Conservation (phyloP, 257 asterid genomes). For the Nicotiana undulata region DNA sequence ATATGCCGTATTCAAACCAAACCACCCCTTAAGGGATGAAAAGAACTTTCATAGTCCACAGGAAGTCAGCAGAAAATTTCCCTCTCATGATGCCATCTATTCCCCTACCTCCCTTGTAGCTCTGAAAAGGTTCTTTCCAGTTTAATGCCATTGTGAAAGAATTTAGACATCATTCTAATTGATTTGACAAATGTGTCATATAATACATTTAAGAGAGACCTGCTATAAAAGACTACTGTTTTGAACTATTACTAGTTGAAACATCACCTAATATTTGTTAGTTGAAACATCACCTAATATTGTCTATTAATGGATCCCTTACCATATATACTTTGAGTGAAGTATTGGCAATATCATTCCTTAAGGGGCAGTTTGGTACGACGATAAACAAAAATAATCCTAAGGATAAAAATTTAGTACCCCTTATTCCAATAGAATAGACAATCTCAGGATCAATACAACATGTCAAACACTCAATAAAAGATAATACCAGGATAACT, state of each 20-base stretch:
- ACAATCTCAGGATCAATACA: too few relatives aligned
- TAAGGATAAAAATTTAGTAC: too few relatives aligned
- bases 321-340: neutral
- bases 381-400: too few relatives aligned
- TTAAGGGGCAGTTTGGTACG: neutral
- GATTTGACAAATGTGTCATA: neutral
- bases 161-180: conserved; percentile 1
- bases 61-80: neutral
- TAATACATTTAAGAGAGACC: conserved; percentile 1
- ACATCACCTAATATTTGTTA: neutral
- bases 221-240: neutral
- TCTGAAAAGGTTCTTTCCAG: neutral
- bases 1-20: too few relatives aligned
- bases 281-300: neutral
- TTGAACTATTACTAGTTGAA: neutral
- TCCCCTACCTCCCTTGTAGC: neutral
- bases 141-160: neutral
- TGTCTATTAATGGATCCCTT: conserved; percentile 1
- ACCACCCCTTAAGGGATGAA: too few relatives aligned
- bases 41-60: neutral
- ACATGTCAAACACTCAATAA: too few relatives aligned
- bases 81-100: neutral
- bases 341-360: neutral
- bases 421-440: too few relatives aligned
- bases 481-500: too few relatives aligned